phyloP scores from a whole-genome alignment of 345 rosid species.

The Brassica nigra region DNA sequence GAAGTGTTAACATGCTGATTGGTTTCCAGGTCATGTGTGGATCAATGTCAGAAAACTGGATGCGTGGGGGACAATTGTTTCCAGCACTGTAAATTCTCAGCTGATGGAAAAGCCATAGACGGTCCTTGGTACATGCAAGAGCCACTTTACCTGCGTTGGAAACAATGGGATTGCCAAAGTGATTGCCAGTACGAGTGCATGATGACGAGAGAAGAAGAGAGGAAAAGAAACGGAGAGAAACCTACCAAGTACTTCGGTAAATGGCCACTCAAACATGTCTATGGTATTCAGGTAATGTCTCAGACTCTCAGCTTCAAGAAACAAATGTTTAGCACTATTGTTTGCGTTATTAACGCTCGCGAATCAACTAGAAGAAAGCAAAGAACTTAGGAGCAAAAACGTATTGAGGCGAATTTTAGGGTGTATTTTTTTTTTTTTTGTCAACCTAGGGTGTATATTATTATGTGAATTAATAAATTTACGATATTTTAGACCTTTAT shows the following conservation, averaged over 20 bases:
- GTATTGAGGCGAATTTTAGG: too few species aligned
- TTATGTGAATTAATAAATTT: too few species aligned
- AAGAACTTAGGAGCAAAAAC: too few species aligned
- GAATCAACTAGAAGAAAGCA: too few species aligned
- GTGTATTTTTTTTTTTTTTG: too few species aligned
- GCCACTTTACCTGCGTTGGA: constrained; percentile 82
- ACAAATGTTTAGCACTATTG: neutral
- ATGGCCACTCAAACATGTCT: constrained; percentile 84
- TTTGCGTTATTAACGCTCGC: neutral
- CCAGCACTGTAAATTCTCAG: constrained; percentile 82
- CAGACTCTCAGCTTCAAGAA: neutral
- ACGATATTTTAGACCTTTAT: too few species aligned
- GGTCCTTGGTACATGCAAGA: constrained; percentile 90
- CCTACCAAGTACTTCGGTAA: constrained; percentile 88
- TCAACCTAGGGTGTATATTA: too few species aligned
- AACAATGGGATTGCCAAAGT: constrained; percentile 85
- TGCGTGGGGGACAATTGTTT: constrained; percentile 81
- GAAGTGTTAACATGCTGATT: constrained; percentile 16
- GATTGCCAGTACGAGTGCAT: constrained; percentile 79
- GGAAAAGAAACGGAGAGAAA: constrained; percentile 56
- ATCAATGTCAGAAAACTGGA: constrained; percentile 73
- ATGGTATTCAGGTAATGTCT: constrained; percentile 65
- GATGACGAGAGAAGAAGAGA: constrained; percentile 83
- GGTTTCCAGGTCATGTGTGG: constrained; percentile 66
- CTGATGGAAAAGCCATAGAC: constrained; percentile 79